Conservation (phyloP, 331 rosid genomes). For the Cucumis variabilis region DNA sequence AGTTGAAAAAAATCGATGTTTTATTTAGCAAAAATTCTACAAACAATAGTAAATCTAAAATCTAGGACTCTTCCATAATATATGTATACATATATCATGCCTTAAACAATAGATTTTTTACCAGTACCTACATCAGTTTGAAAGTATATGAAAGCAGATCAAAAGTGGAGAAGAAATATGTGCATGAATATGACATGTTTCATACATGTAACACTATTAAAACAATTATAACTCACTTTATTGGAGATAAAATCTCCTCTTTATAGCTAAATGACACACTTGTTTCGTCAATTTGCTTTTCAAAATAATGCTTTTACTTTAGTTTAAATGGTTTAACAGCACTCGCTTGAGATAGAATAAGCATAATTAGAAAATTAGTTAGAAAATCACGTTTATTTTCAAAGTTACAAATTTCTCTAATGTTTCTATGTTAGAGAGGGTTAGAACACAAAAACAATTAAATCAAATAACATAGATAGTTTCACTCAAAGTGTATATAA, state of each 20-base stretch:
- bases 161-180: background rate
- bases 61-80: background rate
- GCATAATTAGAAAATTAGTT: conserved; percentile 32
- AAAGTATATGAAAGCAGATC: conserved; percentile 15
- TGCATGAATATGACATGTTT: conserved; percentile 19
- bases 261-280: conserved; percentile 51
- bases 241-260: conserved; percentile 52
- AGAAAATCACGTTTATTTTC: too few relatives aligned
- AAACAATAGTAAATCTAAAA: conserved; percentile 23
- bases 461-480: too few relatives aligned
- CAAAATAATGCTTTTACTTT: conserved; percentile 35
- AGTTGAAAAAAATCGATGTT: background rate
- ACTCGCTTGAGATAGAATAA: background rate
- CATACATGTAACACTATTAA: conserved; percentile 19
- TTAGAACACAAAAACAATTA: too few relatives aligned
- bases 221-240: conserved; percentile 58
- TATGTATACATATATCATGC: background rate
- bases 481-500: too few relatives aligned
- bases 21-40: background rate
- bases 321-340: background rate
- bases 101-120: conserved; percentile 15
- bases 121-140: conserved; percentile 27
- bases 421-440: too few relatives aligned
- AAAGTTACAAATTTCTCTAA: too few relatives aligned
- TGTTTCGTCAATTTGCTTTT: conserved; percentile 45